Conservation (phyloP, 2,329 filamentous ascomycete species). For the Ciborinia camelliae region DNA sequence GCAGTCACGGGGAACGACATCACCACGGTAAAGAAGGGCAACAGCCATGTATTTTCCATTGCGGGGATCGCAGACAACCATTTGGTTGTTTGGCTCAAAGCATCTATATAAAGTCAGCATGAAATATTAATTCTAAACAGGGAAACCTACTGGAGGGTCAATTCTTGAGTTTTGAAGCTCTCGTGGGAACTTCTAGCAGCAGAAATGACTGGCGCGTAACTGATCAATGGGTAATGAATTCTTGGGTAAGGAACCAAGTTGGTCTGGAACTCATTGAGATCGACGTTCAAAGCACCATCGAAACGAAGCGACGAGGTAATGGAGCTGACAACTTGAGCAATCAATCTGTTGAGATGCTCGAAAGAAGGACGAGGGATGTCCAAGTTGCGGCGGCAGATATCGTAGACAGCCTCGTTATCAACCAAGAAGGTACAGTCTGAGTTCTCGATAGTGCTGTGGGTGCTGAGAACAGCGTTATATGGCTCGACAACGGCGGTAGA, state of each 20-base stretch:
- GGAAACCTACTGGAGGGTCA: conserved; percentile 58
- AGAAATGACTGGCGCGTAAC: conserved; percentile 61
- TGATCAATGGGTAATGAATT: conserved; percentile 65
- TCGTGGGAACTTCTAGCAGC: conserved; percentile 60
- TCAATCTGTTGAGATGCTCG: conserved; percentile 63
- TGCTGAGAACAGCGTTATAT: conserved; percentile 61
- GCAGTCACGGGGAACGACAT: conserved; percentile 61
- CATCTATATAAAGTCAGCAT: conserved; percentile 39
- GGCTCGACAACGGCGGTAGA: conserved; percentile 66
- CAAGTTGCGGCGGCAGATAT: conserved; percentile 62
- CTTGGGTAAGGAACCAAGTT: conserved; percentile 66
- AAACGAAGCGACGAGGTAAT: conserved; percentile 64
- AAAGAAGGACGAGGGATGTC: conserved; percentile 62
- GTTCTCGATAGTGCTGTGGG: conserved; percentile 60
- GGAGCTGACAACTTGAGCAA: conserved; percentile 65
- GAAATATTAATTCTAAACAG: background rate
- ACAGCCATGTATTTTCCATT: conserved; percentile 69
- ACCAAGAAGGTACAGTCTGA: conserved; percentile 67
- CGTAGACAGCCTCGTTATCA: conserved; percentile 66
- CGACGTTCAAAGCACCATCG: conserved; percentile 64
- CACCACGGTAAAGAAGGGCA: conserved; percentile 62
- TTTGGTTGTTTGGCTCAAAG: conserved; percentile 67
- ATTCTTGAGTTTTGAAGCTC: conserved; percentile 62
- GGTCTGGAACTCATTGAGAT: conserved; percentile 67
- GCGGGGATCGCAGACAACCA: conserved; percentile 62